A percentile compares a stretch with the other conserved stretches of the same genome.
These are phyloP conservation scores for Scutellaria baicalensis DNA, from an alignment of 257 asterid genomes.

Conservation along the genomic window DNA sequence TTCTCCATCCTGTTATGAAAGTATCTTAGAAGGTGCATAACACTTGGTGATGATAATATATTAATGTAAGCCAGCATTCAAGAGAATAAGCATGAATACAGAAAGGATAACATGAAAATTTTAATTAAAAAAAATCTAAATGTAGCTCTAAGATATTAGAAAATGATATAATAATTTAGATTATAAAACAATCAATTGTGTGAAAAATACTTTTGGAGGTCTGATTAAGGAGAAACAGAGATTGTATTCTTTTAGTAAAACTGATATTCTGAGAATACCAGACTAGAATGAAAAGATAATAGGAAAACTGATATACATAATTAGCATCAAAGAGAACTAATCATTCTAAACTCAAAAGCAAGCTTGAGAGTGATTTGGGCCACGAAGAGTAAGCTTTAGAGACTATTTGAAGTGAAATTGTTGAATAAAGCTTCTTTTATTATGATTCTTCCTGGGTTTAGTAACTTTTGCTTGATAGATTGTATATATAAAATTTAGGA, in stretches of 20 bases:
- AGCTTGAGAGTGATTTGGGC: not conserved
- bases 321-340: not conserved
- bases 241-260: not conserved
- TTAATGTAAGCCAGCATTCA: not conserved
- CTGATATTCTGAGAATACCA: not conserved
- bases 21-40: not conserved
- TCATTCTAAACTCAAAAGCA: not conserved
- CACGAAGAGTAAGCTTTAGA: not conserved
- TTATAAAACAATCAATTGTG: not conserved
- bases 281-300: not conserved
- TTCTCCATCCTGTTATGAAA: not conserved
- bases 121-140: not conserved
- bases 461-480: not conserved
- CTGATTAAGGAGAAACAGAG: not conserved
- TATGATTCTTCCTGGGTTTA: not conserved
- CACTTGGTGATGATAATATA: not conserved
- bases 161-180: not conserved
- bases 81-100: not conserved
- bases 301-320: not conserved
- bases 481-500: not conserved
- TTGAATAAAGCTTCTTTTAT: not conserved
- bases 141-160: not conserved
- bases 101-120: not conserved
- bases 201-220: not conserved
- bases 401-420: not conserved